Percentiles rank a stretch among this genome's conserved stretches.
Evolutionary conservation across 139 green algal genomes (phyloP).

Genomic region (Chlamydomonas asymmetrica): DNA sequence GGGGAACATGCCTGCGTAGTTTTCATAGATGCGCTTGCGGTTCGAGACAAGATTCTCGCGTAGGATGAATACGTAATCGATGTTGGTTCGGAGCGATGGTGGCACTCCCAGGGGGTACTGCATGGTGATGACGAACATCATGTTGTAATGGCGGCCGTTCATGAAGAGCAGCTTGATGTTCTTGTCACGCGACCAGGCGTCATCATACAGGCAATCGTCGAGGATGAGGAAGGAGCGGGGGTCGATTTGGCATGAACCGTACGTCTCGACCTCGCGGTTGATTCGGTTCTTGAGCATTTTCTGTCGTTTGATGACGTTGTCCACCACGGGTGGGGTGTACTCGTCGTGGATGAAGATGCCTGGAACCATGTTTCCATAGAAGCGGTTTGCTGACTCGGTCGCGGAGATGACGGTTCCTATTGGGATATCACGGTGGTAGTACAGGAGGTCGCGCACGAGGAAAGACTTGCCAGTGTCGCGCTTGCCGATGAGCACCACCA

Average conservation of each 20-base stretch:
- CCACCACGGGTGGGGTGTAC: slow-evolving; percentile 1
- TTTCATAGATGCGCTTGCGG: slow-evolving; percentile 30
- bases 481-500: slow-evolving; percentile 33
- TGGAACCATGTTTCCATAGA: slow-evolving; percentile 21
- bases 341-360: slow-evolving; percentile 29
- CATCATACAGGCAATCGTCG: slow-evolving; percentile 33
- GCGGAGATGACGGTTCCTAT: slow-evolving; percentile 16
- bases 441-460: slow-evolving; percentile 22
- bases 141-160: slow-evolving; percentile 29
- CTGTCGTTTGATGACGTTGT: slow-evolving; percentile 25
- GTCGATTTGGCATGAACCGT: neutral
- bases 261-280: neutral
- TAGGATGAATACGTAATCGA: slow-evolving; percentile 40
- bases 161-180: slow-evolving; percentile 13
- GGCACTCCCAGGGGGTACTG: slow-evolving; percentile 29
- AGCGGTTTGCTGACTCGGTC: slow-evolving; percentile 16
- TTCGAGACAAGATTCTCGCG: slow-evolving; percentile 17
- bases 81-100: slow-evolving; percentile 10
- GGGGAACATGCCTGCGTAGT: slow-evolving; percentile 27
- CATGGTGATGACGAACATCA: slow-evolving; percentile 28
- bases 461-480: slow-evolving; percentile 29
- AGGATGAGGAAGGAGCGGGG: slow-evolving; percentile 25
- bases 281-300: neutral
- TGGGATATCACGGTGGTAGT: slow-evolving; percentile 21
- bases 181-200: slow-evolving; percentile 9